phyloP scores from a whole-genome alignment of 345 rosid species.

The Eutrema heterophyllum region DNA sequence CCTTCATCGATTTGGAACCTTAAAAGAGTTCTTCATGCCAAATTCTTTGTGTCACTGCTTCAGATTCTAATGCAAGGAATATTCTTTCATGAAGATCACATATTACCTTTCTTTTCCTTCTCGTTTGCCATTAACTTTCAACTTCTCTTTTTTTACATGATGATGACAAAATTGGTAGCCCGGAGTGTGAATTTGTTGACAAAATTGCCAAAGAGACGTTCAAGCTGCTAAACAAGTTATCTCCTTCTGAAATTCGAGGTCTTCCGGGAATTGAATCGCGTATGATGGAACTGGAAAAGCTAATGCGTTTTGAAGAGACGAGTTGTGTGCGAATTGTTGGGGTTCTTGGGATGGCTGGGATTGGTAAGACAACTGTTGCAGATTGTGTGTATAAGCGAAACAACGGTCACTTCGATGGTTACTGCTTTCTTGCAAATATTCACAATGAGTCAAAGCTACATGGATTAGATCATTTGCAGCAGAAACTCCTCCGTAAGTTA shows the following conservation, averaged over 20 bases:
- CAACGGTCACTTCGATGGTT: neutral
- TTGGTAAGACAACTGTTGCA: slow-evolving; percentile 24
- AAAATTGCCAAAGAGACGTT: slow-evolving; percentile 21
- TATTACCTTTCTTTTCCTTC: neutral
- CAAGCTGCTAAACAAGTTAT: slow-evolving; percentile 10
- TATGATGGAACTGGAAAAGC: neutral
- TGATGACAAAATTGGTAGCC: neutral
- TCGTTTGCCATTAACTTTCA: neutral
- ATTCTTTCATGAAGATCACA: neutral
- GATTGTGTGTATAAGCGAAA: neutral
- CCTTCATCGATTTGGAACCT: neutral
- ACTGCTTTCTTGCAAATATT: neutral
- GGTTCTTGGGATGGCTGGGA: slow-evolving; percentile 31
- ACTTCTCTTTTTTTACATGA: neutral
- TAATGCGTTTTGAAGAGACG: neutral
- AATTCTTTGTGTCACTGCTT: neutral
- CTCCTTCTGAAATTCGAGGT: slow-evolving; percentile 9
- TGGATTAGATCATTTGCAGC: neutral
- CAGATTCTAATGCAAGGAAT: neutral
- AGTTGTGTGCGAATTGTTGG: slow-evolving; percentile 1
- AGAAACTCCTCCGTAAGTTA: neutral
- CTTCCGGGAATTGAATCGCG: slow-evolving; percentile 7
- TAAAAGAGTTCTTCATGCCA: neutral
- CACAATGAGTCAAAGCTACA: neutral
- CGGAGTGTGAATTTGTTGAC: slow-evolving; percentile 23